phyloP scores from a whole-genome alignment of 2,329 filamentous ascomycete species.

The Neopestalotiopsis sp. region DNA sequence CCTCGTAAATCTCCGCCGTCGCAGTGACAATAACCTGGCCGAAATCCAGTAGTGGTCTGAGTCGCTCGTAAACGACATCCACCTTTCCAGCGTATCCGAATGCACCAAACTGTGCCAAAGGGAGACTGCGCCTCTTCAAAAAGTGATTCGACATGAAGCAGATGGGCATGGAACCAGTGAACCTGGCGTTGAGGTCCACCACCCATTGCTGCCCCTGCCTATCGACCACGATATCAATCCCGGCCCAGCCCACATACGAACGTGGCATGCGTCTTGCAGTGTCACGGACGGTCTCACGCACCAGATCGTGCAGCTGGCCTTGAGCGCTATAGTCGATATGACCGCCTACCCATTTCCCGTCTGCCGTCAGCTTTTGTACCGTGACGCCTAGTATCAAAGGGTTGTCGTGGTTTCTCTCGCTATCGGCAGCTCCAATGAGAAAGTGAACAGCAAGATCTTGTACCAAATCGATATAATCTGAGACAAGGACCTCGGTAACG shows the following conservation, averaged over 20 bases:
- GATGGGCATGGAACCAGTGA: constrained; percentile 33
- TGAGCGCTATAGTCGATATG: constrained; percentile 30
- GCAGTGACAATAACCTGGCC: constrained; percentile 29
- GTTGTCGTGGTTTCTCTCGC: constrained; percentile 23
- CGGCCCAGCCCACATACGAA: constrained; percentile 30
- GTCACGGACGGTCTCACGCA: constrained; percentile 27
- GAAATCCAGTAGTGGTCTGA: constrained; percentile 21
- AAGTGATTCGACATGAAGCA: constrained; percentile 31
- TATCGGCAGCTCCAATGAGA: constrained; percentile 26
- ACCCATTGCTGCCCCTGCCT: constrained; percentile 26
- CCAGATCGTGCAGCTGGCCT: constrained; percentile 20
- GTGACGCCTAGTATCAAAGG: constrained; percentile 30
- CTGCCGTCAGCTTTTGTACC: constrained; percentile 27
- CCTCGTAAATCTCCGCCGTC: constrained; percentile 26
- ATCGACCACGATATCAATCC: constrained; percentile 30
- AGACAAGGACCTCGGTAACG: constrained; percentile 27
- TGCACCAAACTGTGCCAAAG: constrained; percentile 29
- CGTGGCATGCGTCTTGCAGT: constrained; percentile 25
- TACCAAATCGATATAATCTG: constrained; percentile 28
- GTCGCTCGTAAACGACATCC: constrained; percentile 26
- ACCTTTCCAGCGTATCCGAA: constrained; percentile 25
- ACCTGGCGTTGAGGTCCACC: constrained; percentile 31
- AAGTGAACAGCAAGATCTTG: constrained; percentile 31
- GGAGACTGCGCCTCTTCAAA: constrained; percentile 25
- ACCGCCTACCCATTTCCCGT: constrained; percentile 30